These are phyloP conservation scores for Beauveria australis DNA, from an alignment of 2,329 filamentous ascomycete genomes.

Conservation along the genomic window DNA sequence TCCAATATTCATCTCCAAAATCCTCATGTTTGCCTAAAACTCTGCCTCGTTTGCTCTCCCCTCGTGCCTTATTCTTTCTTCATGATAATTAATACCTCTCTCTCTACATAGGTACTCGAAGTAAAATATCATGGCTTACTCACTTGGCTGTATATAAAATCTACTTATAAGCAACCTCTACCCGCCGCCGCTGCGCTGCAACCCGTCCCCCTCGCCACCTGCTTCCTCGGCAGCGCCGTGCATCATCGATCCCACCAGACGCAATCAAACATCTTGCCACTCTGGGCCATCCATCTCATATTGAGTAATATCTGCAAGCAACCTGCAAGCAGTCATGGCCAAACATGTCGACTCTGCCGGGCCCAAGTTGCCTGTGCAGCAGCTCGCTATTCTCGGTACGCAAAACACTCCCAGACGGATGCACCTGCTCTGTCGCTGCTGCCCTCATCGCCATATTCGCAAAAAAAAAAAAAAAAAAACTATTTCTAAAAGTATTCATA, in stretches of 20 bases:
- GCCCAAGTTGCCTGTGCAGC: slow-evolving; percentile 65
- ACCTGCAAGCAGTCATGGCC: not conserved
- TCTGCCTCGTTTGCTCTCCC: not conserved
- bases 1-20: not conserved
- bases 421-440: too few species aligned
- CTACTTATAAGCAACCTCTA: not conserved
- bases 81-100: not conserved
- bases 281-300: not conserved
- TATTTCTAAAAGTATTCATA: too few species aligned
- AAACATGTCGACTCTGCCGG: slow-evolving; percentile 18
- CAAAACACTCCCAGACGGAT: not conserved
- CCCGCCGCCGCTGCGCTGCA: not conserved
- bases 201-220: not conserved
- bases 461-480: too few species aligned
- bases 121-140: not conserved
- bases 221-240: not conserved
- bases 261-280: not conserved
- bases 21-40: not conserved
- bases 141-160: not conserved
- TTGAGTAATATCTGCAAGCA: too few species aligned
- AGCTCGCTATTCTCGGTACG: slow-evolving; percentile 71
- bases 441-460: too few species aligned
- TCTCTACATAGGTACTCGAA: too few species aligned
- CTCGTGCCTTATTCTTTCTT: not conserved
- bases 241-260: not conserved